Evolutionary conservation across 768 basidiomycete species (phyloP), one percentile per base, ranked within the genome.

Genomic region (Leccinum truebloodii): DNA sequence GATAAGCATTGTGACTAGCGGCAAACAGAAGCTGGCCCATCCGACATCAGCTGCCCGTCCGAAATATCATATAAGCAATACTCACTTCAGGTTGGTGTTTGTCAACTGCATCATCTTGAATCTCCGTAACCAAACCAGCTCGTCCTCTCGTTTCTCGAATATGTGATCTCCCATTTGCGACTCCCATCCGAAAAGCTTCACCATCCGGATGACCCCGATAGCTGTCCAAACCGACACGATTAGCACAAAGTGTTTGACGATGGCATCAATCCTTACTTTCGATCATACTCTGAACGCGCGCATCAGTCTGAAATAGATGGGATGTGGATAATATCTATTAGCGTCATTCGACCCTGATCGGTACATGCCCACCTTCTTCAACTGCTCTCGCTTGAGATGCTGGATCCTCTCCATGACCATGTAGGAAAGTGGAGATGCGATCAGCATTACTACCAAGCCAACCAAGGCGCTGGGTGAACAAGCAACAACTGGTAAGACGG

Each of bases 131-230:
- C 57, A 58, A 54, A 35, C 28, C 24, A 58, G 14, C 32, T 58
- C 57, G 7, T 54, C 50, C 53, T 58, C 57, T 13, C 57, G 50
- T 54, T 53, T 58, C 9, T 54, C 51, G n/a, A 54, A 58, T 10
- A 58, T 54, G 9, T 37, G 57, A 10, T 30, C 24, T 16, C 52
- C 35, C n/a, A 28, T 58, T 7, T 54, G 57, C 20, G n/a, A 39
- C 18, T 58, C 57, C 57, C 57, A 58, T 22, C 57, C 57, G 14
- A 58, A 54, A 20, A 58, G 57, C 10, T 58, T 58, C 4, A 58
- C 26, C 57, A 54, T 58, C 10, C 57, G 57, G 54, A 58, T 20
- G 18, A 54, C 51, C 34, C 50, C 50, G 13, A 58, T 39, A 8
- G 26, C 57, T 58, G 14, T 54, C n/a, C 50, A 24, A 28, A 28